Evolutionary conservation across 2,329 filamentous ascomycete species (phyloP), one percentile per base, ranked within the genome.

Genomic region (Rhynchosporium secalis): DNA sequence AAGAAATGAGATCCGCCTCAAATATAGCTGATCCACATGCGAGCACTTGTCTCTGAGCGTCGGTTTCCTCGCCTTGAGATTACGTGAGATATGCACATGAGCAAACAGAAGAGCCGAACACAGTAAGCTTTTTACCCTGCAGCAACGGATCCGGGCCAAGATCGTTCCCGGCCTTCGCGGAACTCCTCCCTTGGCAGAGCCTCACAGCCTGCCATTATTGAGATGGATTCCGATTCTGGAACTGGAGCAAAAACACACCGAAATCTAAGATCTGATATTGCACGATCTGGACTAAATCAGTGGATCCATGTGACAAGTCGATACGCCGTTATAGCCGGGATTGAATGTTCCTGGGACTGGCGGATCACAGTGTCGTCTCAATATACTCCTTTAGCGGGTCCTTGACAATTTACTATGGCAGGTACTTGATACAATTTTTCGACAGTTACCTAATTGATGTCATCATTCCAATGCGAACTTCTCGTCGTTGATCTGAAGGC

Each of bases 51-150:
- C n/a, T 38, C 13, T 7, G 20, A 20, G 20, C n/a, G 31, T 51
- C 4, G 15, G 31, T n/a, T 31, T 3, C 10, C 31, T 38, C 29
- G 15, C 47, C 8, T 8, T 13, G 5, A 28, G 7, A 29, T 49
- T 49, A 49, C 47, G 47, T 49, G 47, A 49, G 47, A 49, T 29
- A 49, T 33, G 12, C n/a, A 9, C 28, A 48, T 48, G 9, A 7
- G 36, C 7, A 40, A 12, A 28, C 46, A 48, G 28, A 48, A 8
- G 29, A 8, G 46, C 13, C 47, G 5, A 36, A 49, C 20, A 49
- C 47, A 49, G 47, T 49, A 49, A 49, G 47, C 47, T 33, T 49
- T 49, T 49, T n/a, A 49, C 20, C 47, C 47, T 33, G 46, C 46
- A 13, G 46, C 46, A 29, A 48, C 28, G 47, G 47, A 49, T 49